Base-by-base conservation (phyloP, 495 filamentous ascomycete species). In the Thozetella sp. region DNA sequence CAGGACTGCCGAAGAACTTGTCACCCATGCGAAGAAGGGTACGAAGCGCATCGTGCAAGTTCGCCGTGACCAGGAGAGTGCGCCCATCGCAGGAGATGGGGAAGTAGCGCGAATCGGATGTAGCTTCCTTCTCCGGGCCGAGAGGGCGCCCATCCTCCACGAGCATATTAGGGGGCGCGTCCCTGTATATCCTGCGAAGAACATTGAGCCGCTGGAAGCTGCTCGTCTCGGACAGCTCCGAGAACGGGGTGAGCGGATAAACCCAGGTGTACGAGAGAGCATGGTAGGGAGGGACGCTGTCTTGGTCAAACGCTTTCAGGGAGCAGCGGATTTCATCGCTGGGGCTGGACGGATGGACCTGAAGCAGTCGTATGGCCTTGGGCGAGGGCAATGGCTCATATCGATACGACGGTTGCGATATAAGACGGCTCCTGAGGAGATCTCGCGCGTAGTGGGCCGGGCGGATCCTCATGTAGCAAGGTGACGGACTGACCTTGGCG, bases 181-280 rank as follows among this genome's bases (percentile, higher is more conserved):
- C 43, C 20, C 3, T 2, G 43, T 37, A 40, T 2, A 24, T 20
- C 25, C 30, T 48, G 24, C 52, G 26, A 11, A 22, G 22, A 11
- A 27, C 23, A 22, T 51, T 50, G 22, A 53, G 24, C 20, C 19
- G 17, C 17, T 20, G 52, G 52, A 60, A 37, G 25, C 52, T 25
- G 17, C 48, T 43, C 9, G 51, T 9, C 34, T 15, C 17, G 15
- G 52, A 19, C 3, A 53, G 37, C 10, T 54, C 24, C 22, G 56
- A 62, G 22, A 62, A 57, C 6, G 34, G 54, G 2, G 55, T 52
- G 1, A 62, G 34, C 9, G 55, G 60, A 37, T 57, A 57, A 30
- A 61, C 64, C 64, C 64, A 67, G 12, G 64, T 63, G 27, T 67
- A 67, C 11, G 64, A 67, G 26, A 67, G 48, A 3, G 64, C 61